Percentiles rank a stretch among this genome's conserved stretches.
Evolutionary conservation across 2,329 filamentous ascomycete species (phyloP).

Genomic region (Allantophomopsis cytisporea): DNA sequence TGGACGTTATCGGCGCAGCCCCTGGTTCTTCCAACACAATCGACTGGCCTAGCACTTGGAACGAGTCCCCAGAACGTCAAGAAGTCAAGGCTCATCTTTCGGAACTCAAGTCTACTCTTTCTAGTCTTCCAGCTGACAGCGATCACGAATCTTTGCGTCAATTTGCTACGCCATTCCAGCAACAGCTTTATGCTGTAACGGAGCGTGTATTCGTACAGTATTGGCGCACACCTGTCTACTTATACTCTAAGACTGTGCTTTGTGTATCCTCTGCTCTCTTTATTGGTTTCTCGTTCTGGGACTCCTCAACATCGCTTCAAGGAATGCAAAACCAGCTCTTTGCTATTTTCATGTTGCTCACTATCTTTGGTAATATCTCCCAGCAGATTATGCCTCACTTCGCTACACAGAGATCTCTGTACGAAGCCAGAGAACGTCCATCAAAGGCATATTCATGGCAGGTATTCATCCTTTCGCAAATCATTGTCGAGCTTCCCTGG

Average conservation of each 20-base stretch:
- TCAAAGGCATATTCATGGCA: slow-evolving; percentile 69
- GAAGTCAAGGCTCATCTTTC: background rate
- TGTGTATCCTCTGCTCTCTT: slow-evolving; percentile 38
- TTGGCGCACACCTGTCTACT: slow-evolving; percentile 61
- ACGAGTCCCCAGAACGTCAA: slow-evolving; percentile 22
- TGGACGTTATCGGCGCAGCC: slow-evolving; percentile 38
- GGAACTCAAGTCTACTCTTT: background rate
- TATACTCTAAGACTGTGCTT: slow-evolving; percentile 53
- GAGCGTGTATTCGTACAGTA: slow-evolving; percentile 55
- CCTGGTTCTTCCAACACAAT: slow-evolving; percentile 45
- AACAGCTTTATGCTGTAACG: slow-evolving; percentile 1
- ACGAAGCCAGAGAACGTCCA: slow-evolving; percentile 58
- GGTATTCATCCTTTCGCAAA: slow-evolving; percentile 52
- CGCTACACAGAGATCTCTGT: slow-evolving; percentile 36
- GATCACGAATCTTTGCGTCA: background rate
- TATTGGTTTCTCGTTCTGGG: slow-evolving; percentile 51
- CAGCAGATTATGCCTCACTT: slow-evolving; percentile 67
- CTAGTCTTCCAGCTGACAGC: background rate
- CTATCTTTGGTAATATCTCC: slow-evolving; percentile 60
- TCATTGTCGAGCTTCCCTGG: slow-evolving; percentile 78
- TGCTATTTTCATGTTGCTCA: slow-evolving; percentile 47
- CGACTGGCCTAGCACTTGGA: slow-evolving; percentile 45
- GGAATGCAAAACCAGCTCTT: slow-evolving; percentile 59
- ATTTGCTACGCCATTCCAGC: background rate
- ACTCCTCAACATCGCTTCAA: slow-evolving; percentile 40